These are phyloP conservation scores for Medicago lupulina DNA, from an alignment of 306 rosid genomes.

Conservation along the genomic window DNA sequence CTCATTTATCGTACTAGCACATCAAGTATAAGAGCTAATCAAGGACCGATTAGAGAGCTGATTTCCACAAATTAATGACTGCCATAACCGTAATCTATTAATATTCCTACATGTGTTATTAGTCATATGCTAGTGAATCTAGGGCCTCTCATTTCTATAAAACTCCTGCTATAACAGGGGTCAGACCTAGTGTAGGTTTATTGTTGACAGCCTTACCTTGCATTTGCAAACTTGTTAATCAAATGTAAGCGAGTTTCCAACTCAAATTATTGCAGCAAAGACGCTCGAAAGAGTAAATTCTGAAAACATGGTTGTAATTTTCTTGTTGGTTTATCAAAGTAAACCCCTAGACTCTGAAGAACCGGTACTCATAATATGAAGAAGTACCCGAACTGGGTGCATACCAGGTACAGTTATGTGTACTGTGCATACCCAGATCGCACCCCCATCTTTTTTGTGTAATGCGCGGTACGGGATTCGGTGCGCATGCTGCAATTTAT, in stretches of 20 bases:
- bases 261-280: not conserved
- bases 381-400: too few relatives aligned
- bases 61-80: not conserved
- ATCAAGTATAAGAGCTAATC: not conserved
- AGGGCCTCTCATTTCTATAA: not conserved
- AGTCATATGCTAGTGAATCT: not conserved
- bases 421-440: too few relatives aligned
- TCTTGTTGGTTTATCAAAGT: not conserved
- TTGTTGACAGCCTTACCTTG: too few relatives aligned
- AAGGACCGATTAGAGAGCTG: not conserved
- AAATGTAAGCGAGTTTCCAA: not conserved
- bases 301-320: not conserved
- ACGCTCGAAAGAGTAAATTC: not conserved
- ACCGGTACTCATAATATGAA: too few relatives aligned
- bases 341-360: not conserved
- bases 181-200: not conserved
- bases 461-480: too few relatives aligned
- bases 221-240: not conserved
- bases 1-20: conserved; percentile 3
- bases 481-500: too few relatives aligned
- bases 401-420: too few relatives aligned
- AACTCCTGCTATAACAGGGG: not conserved
- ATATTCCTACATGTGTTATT: not conserved
- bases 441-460: too few relatives aligned
- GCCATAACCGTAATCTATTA: conserved; percentile 2